A percentile compares a stretch with the other conserved stretches of the same genome.
Evolutionary conservation across 345 rosid species (phyloP).

Genomic region (Gossypium thurberi): DNA sequence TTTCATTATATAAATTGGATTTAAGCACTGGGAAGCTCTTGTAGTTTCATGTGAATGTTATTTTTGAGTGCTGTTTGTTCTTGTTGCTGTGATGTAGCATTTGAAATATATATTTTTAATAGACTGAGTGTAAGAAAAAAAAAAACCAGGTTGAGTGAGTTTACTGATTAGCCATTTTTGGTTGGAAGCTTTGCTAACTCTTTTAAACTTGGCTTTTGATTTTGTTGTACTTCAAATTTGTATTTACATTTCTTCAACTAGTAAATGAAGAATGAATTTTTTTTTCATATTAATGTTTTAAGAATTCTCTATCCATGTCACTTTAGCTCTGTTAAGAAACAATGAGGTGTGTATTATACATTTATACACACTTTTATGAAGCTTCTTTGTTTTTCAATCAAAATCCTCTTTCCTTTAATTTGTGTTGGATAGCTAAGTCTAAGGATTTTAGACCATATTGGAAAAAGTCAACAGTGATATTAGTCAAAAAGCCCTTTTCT

Average conservation of each 20-base stretch:
- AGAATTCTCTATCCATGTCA: not conserved
- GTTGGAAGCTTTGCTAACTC: not conserved
- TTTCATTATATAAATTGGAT: not conserved
- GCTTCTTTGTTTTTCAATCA: not conserved
- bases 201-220: not conserved
- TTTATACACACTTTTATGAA: not conserved
- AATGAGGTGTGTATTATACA: not conserved
- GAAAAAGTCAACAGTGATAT: too few relatives aligned
- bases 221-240: not conserved
- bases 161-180: not conserved
- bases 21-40: not conserved
- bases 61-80: not conserved
- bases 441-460: too few relatives aligned
- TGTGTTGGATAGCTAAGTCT: too few relatives aligned
- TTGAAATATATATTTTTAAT: not conserved
- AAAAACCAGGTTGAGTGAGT: not conserved
- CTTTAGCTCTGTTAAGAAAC: not conserved
- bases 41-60: not conserved
- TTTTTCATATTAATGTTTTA: not conserved
- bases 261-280: not conserved
- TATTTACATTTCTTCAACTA: conserved; percentile 2
- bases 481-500: not conserved
- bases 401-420: not conserved
- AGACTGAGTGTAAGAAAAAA: not conserved
- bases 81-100: not conserved